Percentiles rank a stretch among this genome's conserved stretches.
phyloP scores from a whole-genome alignment of 371 early-diverging fungal genomes.

The Paraphysoderma sedebokerense region DNA sequence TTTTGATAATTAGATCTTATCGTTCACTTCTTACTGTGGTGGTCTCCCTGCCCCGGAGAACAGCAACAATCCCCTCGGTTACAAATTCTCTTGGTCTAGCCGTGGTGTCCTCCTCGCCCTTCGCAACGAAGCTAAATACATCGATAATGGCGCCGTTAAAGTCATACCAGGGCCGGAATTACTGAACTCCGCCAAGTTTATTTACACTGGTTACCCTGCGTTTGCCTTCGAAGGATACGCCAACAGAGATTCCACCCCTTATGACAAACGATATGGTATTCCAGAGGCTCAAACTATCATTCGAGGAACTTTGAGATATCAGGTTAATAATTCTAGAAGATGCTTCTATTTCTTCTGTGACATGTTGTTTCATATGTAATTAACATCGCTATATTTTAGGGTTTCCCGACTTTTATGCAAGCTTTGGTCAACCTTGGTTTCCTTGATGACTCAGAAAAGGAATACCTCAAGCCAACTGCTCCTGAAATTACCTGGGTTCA shows the following conservation, averaged over 20 bases:
- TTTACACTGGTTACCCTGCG: conserved; percentile 42
- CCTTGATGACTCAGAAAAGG: conserved; percentile 55
- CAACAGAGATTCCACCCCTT: conserved; percentile 93
- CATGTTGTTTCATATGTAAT: no score
- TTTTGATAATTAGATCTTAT: conserved; percentile 27
- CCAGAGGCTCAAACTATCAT: conserved; percentile 86
- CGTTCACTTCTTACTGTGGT: conserved; percentile 78
- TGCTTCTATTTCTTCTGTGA: neutral
- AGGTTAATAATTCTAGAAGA: conserved; percentile 14
- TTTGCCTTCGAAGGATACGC: conserved; percentile 82
- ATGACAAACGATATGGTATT: conserved; percentile 85
- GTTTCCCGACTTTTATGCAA: conserved; percentile 80
- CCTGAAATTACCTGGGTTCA: neutral
- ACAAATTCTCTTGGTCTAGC: conserved; percentile 83
- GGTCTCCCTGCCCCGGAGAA: conserved; percentile 80
- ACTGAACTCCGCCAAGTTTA: conserved; percentile 40
- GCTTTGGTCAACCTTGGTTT: conserved; percentile 84
- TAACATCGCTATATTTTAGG: conserved; percentile 13
- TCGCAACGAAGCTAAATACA: conserved; percentile 61
- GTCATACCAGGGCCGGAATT: conserved; percentile 21
- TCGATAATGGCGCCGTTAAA: conserved; percentile 44
- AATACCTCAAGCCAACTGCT: conserved; percentile 32
- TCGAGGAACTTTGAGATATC: conserved; percentile 86
- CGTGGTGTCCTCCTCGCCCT: conserved; percentile 72
- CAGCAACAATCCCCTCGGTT: conserved; percentile 68